phyloP scores from a whole-genome alignment of 2,329 filamentous ascomycete species.

The Hypoxylon sp. region DNA sequence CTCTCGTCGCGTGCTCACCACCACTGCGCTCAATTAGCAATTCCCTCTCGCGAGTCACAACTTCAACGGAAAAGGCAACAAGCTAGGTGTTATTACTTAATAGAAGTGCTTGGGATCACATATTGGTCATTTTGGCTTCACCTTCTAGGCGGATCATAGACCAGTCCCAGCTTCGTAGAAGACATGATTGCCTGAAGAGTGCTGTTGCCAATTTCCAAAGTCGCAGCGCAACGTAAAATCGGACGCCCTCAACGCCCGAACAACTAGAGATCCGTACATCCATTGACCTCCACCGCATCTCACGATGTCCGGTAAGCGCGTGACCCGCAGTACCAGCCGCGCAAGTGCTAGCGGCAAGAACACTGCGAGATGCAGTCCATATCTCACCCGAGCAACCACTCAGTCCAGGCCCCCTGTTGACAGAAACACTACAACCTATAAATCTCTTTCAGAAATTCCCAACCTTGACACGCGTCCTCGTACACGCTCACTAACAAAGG shows the following conservation, averaged over 20 bases:
- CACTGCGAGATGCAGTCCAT: conserved; percentile 29
- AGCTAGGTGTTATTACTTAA: conserved; percentile 31
- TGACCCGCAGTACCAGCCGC: conserved; percentile 37
- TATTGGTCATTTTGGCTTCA: conserved; percentile 40
- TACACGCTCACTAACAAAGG: conserved; percentile 47
- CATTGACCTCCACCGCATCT: conserved; percentile 1
- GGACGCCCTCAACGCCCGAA: conserved; percentile 37
- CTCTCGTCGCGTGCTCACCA: conserved; percentile 5
- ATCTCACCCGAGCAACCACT: conserved; percentile 8
- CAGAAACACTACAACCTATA: not conserved
- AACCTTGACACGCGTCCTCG: not conserved
- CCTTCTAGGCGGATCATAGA: conserved; percentile 51
- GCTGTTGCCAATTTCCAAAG: conserved; percentile 40
- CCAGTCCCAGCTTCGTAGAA: conserved; percentile 53
- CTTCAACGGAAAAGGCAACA: conserved; percentile 19
- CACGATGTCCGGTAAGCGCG: conserved; percentile 56
- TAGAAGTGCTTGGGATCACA: conserved; percentile 33
- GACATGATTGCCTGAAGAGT: conserved; percentile 54
- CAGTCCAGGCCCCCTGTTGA: not conserved
- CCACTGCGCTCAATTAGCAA: conserved; percentile 5
- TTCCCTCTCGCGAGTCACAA: not conserved
- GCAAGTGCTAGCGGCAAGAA: conserved; percentile 4
- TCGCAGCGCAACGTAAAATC: conserved; percentile 50
- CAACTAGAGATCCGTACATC: conserved; percentile 34
- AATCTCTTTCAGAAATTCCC: not conserved